Evolutionary conservation across 1,139 yeast genomes (phyloP), one percentile per base, ranked within the genome.

Genomic region (Debaryomyces psychrophilus): DNA sequence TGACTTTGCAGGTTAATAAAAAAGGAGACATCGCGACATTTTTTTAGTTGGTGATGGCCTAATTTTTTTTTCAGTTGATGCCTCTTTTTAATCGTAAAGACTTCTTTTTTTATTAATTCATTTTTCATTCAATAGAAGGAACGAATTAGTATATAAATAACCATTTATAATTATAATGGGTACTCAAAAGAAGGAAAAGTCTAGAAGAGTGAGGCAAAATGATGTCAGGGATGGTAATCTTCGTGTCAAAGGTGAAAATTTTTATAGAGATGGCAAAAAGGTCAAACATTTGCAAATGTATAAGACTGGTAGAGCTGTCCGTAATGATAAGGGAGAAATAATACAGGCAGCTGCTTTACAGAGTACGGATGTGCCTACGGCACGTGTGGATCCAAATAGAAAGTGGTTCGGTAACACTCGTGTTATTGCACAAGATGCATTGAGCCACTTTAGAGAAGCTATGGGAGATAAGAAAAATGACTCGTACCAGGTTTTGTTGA

Each of bases 361-460:
- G 66, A 85, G 89, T 55, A 83, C 90, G 3, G 95, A 90, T 54
- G 78, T 89, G 28, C 98, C 98, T 15, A 82, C 77, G 53, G 99
- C 98, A 1, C 78, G 99, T 55, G 95, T 93, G 39, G 97, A 90
- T 62, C 99, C 99, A 4, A 92, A 93, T 66, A 82, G 96, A 64
- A 83, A 93, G 61, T 93, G 99, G 99, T 95, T 93, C 64, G 97
- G 97, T 44, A 93, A 90, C 68, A 90, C 99, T 23, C 82, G 99
- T 61, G 99, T 93, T 38, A 93, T 93, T 61, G 93, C 97, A 2
- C 99, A 93, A 65, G 97, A 95, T 73, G 97, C 99, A 1, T 75
- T 93, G 61, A 76, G 87, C 36, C 98, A 93, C 70, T 93, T 93
- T 71, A 80, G 99, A 66, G 95, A 90, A 58, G 97, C 97, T 6